A percentile compares a stretch with the other conserved stretches of the same genome.
phyloP scores from a whole-genome alignment of 495 filamentous ascomycete genomes.

The Xylaria cubensis region DNA sequence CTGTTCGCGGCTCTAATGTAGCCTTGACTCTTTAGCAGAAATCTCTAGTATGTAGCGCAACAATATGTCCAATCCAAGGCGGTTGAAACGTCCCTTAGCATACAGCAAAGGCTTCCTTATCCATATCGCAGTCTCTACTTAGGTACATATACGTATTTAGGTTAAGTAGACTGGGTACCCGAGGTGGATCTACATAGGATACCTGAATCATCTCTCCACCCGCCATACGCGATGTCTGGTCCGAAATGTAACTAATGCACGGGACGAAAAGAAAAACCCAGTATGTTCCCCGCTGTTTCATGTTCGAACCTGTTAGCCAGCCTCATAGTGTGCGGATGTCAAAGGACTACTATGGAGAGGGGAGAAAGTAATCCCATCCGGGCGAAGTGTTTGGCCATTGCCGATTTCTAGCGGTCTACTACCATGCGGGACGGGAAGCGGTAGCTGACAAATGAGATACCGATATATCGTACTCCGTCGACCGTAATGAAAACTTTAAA shows the following conservation, averaged over 20 bases:
- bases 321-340: neutral
- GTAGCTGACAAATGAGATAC: slow-evolving; percentile 16
- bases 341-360: neutral
- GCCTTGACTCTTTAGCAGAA: neutral
- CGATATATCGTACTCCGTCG: neutral
- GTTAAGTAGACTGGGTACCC: neutral
- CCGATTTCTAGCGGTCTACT: neutral
- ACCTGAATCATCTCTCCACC: neutral
- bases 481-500: neutral
- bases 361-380: neutral
- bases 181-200: neutral
- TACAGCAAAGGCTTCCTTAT: neutral
- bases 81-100: neutral
- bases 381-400: neutral
- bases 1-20: slow-evolving; percentile 9
- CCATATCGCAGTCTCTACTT: neutral
- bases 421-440: neutral
- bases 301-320: neutral
- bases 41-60: neutral
- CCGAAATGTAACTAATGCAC: neutral
- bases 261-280: neutral
- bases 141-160: neutral
- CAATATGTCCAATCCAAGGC: neutral
- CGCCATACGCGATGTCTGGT: neutral
- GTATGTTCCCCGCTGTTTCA: neutral